Evolutionary conservation across 2,329 filamentous ascomycete genomes (phyloP).

Genomic region (Sclerotinia minor): DNA sequence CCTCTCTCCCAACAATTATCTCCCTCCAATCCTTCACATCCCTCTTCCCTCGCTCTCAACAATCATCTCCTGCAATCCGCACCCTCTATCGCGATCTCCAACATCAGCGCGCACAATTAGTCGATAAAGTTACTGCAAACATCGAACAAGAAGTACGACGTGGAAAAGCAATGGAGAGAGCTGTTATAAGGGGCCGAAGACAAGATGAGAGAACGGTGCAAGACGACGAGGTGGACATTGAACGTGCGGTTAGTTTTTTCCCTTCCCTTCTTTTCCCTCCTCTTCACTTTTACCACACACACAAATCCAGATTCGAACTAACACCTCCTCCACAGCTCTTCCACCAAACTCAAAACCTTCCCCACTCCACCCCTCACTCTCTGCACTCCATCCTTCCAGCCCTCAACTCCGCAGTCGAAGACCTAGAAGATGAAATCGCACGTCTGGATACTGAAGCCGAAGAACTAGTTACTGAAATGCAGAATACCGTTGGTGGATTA

Average conservation of each 20-base stretch:
- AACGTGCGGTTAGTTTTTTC: constrained; percentile 51
- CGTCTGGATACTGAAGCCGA: constrained; percentile 65
- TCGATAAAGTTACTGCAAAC: constrained; percentile 65
- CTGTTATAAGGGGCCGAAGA: constrained; percentile 55
- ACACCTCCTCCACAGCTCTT: constrained; percentile 22
- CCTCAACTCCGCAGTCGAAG: constrained; percentile 64
- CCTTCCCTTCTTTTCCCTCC: background rate
- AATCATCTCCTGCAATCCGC: constrained; percentile 38
- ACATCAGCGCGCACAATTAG: constrained; percentile 65
- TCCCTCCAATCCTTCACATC: constrained; percentile 73
- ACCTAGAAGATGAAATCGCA: constrained; percentile 68
- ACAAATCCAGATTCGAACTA: background rate
- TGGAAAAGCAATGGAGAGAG: constrained; percentile 58
- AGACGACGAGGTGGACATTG: constrained; percentile 65
- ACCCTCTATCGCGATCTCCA: constrained; percentile 77
- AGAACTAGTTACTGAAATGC: constrained; percentile 59
- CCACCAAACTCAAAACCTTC: constrained; percentile 38
- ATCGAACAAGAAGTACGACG: constrained; percentile 65
- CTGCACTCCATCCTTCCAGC: constrained; percentile 65
- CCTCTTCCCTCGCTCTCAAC: constrained; percentile 65
- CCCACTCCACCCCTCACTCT: constrained; percentile 57
- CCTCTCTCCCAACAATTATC: constrained; percentile 70
- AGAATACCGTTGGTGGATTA: constrained; percentile 67
- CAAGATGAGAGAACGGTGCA: constrained; percentile 55
- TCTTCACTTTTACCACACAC: too few relatives aligned